Evolutionary conservation across 805 yeast genomes (phyloP), one percentile per base, ranked within the genome.

Genomic region (Zygoascus bituminiphila): DNA sequence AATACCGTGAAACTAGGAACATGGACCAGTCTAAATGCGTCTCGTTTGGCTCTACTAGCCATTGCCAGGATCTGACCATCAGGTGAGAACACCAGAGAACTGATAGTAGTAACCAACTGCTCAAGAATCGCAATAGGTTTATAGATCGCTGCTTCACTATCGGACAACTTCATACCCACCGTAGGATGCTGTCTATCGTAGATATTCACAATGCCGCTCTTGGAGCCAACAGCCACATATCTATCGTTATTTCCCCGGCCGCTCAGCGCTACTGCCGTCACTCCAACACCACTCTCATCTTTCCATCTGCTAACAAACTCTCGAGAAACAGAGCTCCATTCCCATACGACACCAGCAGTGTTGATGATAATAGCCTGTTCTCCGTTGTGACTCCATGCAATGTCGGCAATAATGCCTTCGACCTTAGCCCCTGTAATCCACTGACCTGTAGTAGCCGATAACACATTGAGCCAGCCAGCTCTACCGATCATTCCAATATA

Each of bases 21-120:
- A 62, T 93, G 98, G 10, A 88, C 89, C 54, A 93, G 64, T 59
- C 89, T 77, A 52, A 93, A 71, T 2, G 96, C 86, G 65, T 93
- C 98, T 58, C 82, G 80, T 68, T 82, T 80, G 4, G 83, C 88
- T 58, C 94, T 75, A 7, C 95, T 84, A 0, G 96, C 91, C 54
- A 89, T 75, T 57, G 88, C 84, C 53, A 93, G 69, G 15, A 93
- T 66, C 65, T 93, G 98, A 1, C 96, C 97, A 63, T 93, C 98
- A 23, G 77, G 78, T 23, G 87, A 78, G 61, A 93, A 91, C 55
- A 72, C 73, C 50, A 93, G 62, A 1, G 81, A 66, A 0, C 95
- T 81, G 43, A 93, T 79, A 4, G 91, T 71, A 0, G 96, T 88
- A 9, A 89, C 83, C 44, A 93, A 71, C 59, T 86, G 89, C 51